Evolutionary conservation across 1,284 basidiomycete species (phyloP).

Genomic region (Rhodotorula sp.): DNA sequence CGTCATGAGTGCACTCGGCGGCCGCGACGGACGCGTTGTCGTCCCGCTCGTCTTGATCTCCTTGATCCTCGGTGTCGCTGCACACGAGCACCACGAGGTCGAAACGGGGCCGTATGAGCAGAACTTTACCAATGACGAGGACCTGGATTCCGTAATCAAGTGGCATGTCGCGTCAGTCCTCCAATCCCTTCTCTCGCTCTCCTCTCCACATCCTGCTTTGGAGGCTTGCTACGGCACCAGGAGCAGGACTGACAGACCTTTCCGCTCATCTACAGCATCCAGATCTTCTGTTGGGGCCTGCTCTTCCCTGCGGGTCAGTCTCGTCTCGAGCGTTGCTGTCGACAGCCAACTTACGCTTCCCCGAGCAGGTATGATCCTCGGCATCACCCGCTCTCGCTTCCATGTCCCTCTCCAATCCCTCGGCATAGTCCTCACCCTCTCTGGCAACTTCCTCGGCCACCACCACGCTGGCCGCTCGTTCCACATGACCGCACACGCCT

Average conservation of each 20-base stretch:
- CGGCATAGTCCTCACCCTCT: slow-evolving; percentile 31
- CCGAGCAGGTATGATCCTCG: slow-evolving; percentile 41
- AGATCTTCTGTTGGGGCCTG: slow-evolving; percentile 40
- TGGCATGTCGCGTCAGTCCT: slow-evolving; percentile 34
- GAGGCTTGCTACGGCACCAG: too few species aligned
- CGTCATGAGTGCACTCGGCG: background rate
- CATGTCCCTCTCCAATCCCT: slow-evolving; percentile 41
- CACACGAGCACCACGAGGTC: slow-evolving; percentile 33
- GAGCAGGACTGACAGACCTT: background rate
- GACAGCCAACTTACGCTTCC: too few species aligned
- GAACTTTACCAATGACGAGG: slow-evolving; percentile 39
- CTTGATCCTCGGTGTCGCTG: background rate
- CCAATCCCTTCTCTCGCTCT: background rate
- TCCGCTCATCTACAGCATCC: slow-evolving; percentile 7
- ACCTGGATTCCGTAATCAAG: slow-evolving; percentile 32
- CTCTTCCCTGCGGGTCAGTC: slow-evolving; percentile 37
- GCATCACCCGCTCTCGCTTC: slow-evolving; percentile 36
- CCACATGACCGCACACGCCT: slow-evolving; percentile 41
- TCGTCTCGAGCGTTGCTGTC: background rate
- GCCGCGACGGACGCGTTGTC: background rate
- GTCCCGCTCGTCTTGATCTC: background rate
- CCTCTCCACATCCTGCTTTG: background rate
- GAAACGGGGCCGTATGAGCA: slow-evolving; percentile 33
- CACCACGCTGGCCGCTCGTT: slow-evolving; percentile 41
- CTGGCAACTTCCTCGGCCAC: slow-evolving; percentile 39